A percentile compares a stretch with the other conserved stretches of the same genome.
phyloP scores from a whole-genome alignment of 2,329 filamentous ascomycete genomes.

The Elsinoe fawcettii region DNA sequence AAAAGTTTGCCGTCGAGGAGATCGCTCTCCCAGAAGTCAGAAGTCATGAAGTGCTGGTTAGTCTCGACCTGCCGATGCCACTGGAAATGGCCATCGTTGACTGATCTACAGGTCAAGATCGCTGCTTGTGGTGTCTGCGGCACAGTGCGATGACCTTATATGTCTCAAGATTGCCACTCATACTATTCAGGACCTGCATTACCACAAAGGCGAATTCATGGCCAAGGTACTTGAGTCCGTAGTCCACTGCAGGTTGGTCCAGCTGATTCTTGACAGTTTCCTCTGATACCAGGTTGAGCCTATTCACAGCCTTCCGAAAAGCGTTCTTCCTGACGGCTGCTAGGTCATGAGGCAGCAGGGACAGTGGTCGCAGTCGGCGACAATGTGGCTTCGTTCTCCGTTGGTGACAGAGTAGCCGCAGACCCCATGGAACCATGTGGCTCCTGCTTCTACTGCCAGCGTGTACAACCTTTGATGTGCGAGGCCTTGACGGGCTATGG shows the following conservation, averaged over 20 bases:
- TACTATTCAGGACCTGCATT: constrained; percentile 39
- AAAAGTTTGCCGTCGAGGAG: constrained; percentile 5
- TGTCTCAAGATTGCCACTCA: not conserved
- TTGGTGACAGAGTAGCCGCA: constrained; percentile 55
- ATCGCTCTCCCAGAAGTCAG: constrained; percentile 1
- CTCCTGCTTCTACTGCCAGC: constrained; percentile 66
- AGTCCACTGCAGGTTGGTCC: too few species aligned
- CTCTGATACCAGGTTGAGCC: constrained; percentile 18
- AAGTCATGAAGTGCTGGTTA: constrained; percentile 10
- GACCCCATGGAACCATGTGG: constrained; percentile 62
- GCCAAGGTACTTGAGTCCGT: constrained; percentile 14
- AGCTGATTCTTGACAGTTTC: constrained; percentile 16
- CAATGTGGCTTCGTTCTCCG: constrained; percentile 51
- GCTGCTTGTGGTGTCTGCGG: constrained; percentile 16
- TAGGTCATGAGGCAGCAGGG: constrained; percentile 61
- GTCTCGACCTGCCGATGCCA: not conserved
- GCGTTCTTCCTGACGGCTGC: not conserved
- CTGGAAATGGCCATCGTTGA: not conserved
- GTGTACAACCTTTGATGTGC: constrained; percentile 59
- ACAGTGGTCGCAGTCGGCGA: constrained; percentile 52
- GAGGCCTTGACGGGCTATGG: constrained; percentile 61
- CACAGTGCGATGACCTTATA: not conserved
- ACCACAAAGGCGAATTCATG: constrained; percentile 62
- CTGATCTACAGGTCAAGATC: constrained; percentile 12
- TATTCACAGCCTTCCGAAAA: not conserved